These are phyloP conservation scores for Naganishia albida DNA, from an alignment of 1,284 basidiomycete genomes.

Conservation along the genomic window DNA sequence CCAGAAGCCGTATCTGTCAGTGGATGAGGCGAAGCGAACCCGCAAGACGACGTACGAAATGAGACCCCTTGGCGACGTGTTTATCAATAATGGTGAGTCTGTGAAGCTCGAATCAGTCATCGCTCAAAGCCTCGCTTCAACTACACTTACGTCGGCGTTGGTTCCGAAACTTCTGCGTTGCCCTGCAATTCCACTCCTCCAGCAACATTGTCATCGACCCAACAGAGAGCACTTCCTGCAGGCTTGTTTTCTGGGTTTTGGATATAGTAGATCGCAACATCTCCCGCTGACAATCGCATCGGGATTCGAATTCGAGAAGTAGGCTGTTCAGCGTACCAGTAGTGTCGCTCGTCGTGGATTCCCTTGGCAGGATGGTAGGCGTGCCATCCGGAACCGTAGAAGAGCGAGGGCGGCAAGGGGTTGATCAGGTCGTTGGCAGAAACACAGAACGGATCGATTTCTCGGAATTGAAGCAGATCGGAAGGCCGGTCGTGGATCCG, in stretches of 20 bases:
- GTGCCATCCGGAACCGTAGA: slow-evolving; percentile 86
- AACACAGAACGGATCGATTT: slow-evolving; percentile 84
- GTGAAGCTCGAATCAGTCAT: slow-evolving; percentile 13
- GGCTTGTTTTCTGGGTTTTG: slow-evolving; percentile 54
- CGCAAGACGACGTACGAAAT: slow-evolving; percentile 76
- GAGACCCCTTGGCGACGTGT: slow-evolving; percentile 70
- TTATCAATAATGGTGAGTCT: slow-evolving; percentile 78
- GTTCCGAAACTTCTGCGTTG: slow-evolving; percentile 53
- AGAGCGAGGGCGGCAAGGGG: slow-evolving; percentile 82
- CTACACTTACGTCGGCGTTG: slow-evolving; percentile 53
- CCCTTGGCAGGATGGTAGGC: slow-evolving; percentile 67
- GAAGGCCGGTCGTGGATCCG: slow-evolving; percentile 72
- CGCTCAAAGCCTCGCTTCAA: background rate
- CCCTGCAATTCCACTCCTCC: slow-evolving; percentile 57
- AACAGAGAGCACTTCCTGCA: slow-evolving; percentile 57
- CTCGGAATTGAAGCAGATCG: slow-evolving; percentile 66
- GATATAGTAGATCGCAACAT: slow-evolving; percentile 59
- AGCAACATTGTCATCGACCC: slow-evolving; percentile 59
- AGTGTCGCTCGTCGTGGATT: slow-evolving; percentile 64
- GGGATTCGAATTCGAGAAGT: slow-evolving; percentile 49
- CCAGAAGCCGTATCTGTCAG: slow-evolving; percentile 47
- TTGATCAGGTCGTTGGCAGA: slow-evolving; percentile 92
- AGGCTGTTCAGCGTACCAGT: slow-evolving; percentile 75
- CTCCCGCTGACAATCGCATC: slow-evolving; percentile 55
- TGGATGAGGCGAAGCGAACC: slow-evolving; percentile 70